Conservation (phyloP, 768 basidiomycete species). For the Tephrocybe sp. region DNA sequence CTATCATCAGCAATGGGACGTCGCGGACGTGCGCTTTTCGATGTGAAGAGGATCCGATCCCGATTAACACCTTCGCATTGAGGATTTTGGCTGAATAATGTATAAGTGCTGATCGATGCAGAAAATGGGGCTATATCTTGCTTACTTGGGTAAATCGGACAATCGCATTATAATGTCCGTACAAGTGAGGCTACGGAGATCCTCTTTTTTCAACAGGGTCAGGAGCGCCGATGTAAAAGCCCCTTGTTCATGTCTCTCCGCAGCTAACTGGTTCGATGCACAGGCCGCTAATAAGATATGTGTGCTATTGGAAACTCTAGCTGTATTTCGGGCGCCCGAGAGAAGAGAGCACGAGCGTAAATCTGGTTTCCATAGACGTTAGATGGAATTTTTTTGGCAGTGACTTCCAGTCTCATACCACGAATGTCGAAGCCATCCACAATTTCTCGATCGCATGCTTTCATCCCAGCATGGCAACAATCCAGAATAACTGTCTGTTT, state of each 20-base stretch:
- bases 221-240: conserved; percentile 5
- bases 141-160: not conserved
- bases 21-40: not conserved
- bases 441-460: too few relatives aligned
- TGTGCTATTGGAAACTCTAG: not conserved
- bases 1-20: too few relatives aligned
- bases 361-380: too few relatives aligned
- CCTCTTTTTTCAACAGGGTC: not conserved
- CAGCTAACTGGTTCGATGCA: conserved; percentile 2
- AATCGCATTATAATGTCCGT: conserved; percentile 4
- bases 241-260: not conserved
- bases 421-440: too few relatives aligned
- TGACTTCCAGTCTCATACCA: too few relatives aligned
- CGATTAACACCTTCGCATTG: not conserved
- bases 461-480: conserved; percentile 7
- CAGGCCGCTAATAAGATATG: conserved; percentile 10
- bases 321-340: not conserved
- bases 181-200: conserved; percentile 6
- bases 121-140: not conserved
- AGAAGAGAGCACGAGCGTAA: too few relatives aligned
- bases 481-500: conserved; percentile 10
- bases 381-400: too few relatives aligned
- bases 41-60: not conserved
- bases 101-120: too few relatives aligned
- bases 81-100: not conserved